These are phyloP conservation scores for Geosmithia flava DNA, from an alignment of 2,329 filamentous ascomycete genomes.

Conservation along the genomic window DNA sequence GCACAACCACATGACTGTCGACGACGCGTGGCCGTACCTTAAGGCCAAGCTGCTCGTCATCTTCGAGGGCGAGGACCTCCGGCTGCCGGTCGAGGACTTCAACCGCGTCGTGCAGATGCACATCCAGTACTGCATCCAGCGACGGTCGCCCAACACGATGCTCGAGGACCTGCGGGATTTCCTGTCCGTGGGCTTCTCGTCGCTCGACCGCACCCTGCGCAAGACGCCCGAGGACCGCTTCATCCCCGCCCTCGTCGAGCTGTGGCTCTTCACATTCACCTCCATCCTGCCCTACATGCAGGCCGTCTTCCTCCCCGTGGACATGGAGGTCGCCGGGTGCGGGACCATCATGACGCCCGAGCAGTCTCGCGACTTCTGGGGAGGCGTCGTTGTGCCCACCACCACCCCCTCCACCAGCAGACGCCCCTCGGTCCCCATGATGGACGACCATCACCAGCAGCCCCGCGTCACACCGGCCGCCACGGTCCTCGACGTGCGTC, in stretches of 20 bases:
- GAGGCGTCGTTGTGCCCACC: conserved; percentile 39
- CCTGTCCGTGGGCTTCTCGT: conserved; percentile 69
- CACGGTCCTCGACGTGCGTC: conserved; percentile 66
- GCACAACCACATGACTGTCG: conserved; percentile 56
- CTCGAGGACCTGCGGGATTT: conserved; percentile 68
- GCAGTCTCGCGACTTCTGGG: conserved; percentile 86
- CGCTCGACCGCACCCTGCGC: conserved; percentile 71
- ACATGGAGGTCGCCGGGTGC: conserved; percentile 81
- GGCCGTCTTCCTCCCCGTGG: conserved; percentile 84
- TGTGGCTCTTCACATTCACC: conserved; percentile 90
- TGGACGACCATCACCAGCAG: not conserved
- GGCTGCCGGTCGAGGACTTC: conserved; percentile 72
- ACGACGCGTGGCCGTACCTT: conserved; percentile 74
- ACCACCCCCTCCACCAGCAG: conserved; percentile 21
- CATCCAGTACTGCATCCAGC: conserved; percentile 65
- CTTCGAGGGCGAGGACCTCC: conserved; percentile 70
- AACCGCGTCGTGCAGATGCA: conserved; percentile 71
- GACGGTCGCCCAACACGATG: conserved; percentile 56
- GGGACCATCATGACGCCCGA: conserved; percentile 67
- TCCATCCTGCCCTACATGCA: conserved; percentile 87
- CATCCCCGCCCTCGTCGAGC: conserved; percentile 81
- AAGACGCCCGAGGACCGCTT: conserved; percentile 73
- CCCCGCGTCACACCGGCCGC: conserved; percentile 32
- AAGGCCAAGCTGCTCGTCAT: conserved; percentile 65
- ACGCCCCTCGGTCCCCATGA: conserved; percentile 8